phyloP scores from a whole-genome alignment of 305 asterid genomes.

The Solanum hybrid region DNA sequence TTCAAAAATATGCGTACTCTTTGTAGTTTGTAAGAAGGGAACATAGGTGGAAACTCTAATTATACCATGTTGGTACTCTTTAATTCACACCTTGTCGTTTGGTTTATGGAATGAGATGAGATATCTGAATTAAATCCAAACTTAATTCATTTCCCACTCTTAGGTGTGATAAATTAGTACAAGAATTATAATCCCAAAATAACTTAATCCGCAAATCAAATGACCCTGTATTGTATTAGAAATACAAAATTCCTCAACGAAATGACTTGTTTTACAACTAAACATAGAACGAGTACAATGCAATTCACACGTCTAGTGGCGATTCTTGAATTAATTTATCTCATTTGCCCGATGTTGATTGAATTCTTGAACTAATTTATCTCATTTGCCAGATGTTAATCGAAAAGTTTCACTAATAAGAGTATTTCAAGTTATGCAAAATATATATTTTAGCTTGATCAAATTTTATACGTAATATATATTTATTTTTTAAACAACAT shows the following conservation, averaged over 20 bases:
- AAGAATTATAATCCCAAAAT: too few species aligned
- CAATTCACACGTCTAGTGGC: neutral
- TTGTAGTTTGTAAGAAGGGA: neutral
- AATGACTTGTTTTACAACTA: neutral
- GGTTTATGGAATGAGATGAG: neutral
- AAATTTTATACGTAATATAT: neutral
- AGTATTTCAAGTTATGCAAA: neutral
- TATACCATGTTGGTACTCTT: neutral
- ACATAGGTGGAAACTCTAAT: neutral
- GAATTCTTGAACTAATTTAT: neutral
- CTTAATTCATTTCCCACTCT: neutral
- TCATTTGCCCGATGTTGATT: neutral
- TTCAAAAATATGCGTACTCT: neutral
- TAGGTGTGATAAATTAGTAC: neutral
- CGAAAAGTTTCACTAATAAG: neutral
- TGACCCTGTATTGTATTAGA: neutral
- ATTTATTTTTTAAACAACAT: neutral
- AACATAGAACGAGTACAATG: neutral
- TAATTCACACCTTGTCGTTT: neutral
- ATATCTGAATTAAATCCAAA: too few species aligned
- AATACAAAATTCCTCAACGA: too few species aligned
- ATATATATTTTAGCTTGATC: neutral
- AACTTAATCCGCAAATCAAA: too few species aligned
- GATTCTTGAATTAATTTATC: neutral
- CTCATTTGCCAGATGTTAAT: accelerated